Base-by-base conservation (phyloP, 768 basidiomycete genomes). In the Cubamyces sp. region DNA sequence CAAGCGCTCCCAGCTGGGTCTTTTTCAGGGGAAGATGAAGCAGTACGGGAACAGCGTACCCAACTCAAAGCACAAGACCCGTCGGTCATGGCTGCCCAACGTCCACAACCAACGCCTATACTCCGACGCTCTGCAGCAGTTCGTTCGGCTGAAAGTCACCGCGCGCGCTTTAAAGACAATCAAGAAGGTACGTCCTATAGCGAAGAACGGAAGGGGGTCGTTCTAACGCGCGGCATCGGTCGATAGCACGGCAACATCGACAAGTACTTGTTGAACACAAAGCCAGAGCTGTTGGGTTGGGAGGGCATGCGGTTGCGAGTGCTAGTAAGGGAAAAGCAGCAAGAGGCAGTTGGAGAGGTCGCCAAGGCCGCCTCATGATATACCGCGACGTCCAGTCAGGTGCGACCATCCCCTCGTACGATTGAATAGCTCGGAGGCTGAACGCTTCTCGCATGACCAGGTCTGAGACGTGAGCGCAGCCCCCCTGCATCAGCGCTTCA, bases 41-140 rank as follows among this genome's bases (percentile, higher is more conserved):
- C 87, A 87, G 69, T 86, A 86, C 66, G 94, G 94, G 25, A 94
- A 95, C 80, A 94, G 88, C 70, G 92, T 95, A 50, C 92, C 94
- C 0, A 89, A 92, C 74, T 94, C 93, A 23, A 88, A 88, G 72
- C 84, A 89, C 73, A 95, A 94, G 78, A 94, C 94, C 25, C 87
- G 90, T 52, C 81, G 94, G 42, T 83, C 88, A 46, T 96, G 94
- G 94, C 79, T 93, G 12, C 94, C 94, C 39, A 96, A 96, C 74
- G 82, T 94, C 23, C 92, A 94, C 66, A 77, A 78, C 53, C 94
- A 94, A 74, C 83, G 86, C 1, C 68, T 94, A 47, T 82, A 77
- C 65, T 93, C 90, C 14, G 87, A 90, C 15, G 75, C 84, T 8
- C 74, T 94, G 39, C 84, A 81, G 30, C 73, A 80, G 53, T 77